Evolutionary conservation across 2,329 filamentous ascomycete genomes (phyloP).

Genomic region (Paracoccidioides lutzii): DNA sequence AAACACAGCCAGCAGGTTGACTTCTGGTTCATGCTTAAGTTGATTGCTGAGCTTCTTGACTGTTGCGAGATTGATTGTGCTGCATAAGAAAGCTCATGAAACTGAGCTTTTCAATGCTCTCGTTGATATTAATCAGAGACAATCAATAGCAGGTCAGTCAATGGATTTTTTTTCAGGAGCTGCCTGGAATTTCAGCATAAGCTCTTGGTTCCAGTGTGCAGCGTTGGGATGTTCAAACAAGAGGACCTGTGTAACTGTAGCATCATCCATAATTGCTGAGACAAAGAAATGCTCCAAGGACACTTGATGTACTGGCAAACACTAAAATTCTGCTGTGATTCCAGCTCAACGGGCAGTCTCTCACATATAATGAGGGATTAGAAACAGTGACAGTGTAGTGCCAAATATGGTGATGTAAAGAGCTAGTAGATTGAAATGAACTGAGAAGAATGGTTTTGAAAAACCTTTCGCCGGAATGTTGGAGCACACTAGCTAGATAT

Average conservation of each 20-base stretch:
- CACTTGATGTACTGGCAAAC: background rate
- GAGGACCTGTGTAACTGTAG: background rate
- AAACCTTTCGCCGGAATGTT: too few species aligned
- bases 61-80: constrained; percentile 11
- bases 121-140: constrained; percentile 12
- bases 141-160: constrained; percentile 15
- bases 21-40: constrained; percentile 11
- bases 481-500: too few species aligned
- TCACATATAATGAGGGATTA: too few species aligned
- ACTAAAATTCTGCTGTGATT: background rate
- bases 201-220: constrained; percentile 14
- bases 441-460: too few species aligned
- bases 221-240: constrained; percentile 11
- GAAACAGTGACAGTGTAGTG: too few species aligned
- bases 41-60: constrained; percentile 10
- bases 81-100: constrained; percentile 9
- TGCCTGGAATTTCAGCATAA: constrained; percentile 13
- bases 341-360: background rate
- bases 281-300: background rate
- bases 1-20: constrained; percentile 13
- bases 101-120: constrained; percentile 10
- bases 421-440: too few species aligned
- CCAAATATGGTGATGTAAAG: too few species aligned
- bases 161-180: constrained; percentile 13
- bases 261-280: background rate